Conservation (phyloP, 768 basidiomycete species). For the Candolleomyces aberdarensis region DNA sequence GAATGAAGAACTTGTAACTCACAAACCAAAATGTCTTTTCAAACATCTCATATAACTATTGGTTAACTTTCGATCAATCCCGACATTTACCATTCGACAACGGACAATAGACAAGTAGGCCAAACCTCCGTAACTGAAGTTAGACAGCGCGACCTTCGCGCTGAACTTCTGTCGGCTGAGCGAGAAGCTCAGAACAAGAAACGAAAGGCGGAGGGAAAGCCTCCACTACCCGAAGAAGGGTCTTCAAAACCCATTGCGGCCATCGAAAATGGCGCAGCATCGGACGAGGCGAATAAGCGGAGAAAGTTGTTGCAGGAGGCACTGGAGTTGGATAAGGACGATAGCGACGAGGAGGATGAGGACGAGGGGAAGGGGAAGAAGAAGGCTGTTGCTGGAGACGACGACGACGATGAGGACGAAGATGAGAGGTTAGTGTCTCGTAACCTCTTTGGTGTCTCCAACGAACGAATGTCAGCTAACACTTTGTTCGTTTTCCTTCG, state of each 20-base stretch:
- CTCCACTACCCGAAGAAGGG: conserved; percentile 43
- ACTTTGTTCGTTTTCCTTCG: background rate
- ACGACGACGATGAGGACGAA: conserved; percentile 42
- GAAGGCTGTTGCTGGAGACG: conserved; percentile 15
- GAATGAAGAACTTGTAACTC: background rate
- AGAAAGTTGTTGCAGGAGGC: conserved; percentile 86
- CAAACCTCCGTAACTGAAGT: conserved; percentile 83
- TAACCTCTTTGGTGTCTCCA: background rate
- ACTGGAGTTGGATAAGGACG: conserved; percentile 84
- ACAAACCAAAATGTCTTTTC: too few species aligned
- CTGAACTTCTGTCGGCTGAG: conserved; percentile 83
- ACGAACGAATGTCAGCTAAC: background rate
- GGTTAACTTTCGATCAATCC: too few species aligned
- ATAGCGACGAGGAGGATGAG: conserved; percentile 61
- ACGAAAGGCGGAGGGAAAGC: conserved; percentile 82
- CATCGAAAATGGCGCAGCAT: conserved; percentile 16
- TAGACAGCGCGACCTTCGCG: conserved; percentile 71
- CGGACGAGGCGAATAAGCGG: conserved; percentile 74
- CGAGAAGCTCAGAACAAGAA: conserved; percentile 87
- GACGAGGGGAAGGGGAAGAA: conserved; percentile 36
- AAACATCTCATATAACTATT: too few species aligned
- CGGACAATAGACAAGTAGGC: conserved; percentile 66
- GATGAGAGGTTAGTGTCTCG: conserved; percentile 41
- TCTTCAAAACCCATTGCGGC: conserved; percentile 9
- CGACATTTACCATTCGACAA: too few species aligned